A percentile compares a stretch with the other conserved stretches of the same genome.
Conservation (phyloP, 805 yeast species). For the Kluyveromyces aestuarii region DNA sequence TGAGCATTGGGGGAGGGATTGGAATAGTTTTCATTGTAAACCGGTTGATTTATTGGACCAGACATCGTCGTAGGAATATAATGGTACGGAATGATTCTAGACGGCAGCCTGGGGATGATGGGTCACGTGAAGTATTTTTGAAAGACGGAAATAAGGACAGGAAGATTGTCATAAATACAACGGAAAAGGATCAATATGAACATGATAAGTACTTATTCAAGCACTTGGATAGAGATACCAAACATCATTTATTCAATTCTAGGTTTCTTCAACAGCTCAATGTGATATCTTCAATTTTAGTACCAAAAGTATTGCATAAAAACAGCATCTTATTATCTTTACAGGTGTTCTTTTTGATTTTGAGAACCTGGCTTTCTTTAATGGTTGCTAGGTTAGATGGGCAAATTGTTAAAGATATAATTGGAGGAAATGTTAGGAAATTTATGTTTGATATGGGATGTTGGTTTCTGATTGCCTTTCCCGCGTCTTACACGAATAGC, state of each 20-base stretch:
- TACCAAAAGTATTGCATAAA: slow-evolving; percentile 64
- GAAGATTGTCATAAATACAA: slow-evolving; percentile 24
- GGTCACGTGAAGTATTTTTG: slow-evolving; percentile 27
- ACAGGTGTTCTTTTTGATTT: slow-evolving; percentile 64
- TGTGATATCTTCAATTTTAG: slow-evolving; percentile 70
- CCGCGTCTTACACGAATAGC: slow-evolving; percentile 87
- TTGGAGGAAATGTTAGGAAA: slow-evolving; percentile 67
- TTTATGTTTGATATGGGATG: slow-evolving; percentile 69
- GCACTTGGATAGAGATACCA: slow-evolving; percentile 12
- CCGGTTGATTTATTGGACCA: neutral
- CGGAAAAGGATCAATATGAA: slow-evolving; percentile 23
- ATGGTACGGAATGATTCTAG: neutral
- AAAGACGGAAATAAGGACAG: slow-evolving; percentile 10
- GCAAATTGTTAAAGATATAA: slow-evolving; percentile 80
- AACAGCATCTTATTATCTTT: slow-evolving; percentile 56
- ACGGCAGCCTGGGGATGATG: slow-evolving; percentile 15
- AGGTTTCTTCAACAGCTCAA: slow-evolving; percentile 62
- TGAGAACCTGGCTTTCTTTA: slow-evolving; percentile 81
- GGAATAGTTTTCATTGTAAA: neutral
- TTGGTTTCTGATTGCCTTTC: slow-evolving; percentile 87
- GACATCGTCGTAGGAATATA: neutral
- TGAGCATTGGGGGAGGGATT: neutral
- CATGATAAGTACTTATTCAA: slow-evolving; percentile 27
- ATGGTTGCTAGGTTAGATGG: slow-evolving; percentile 87
- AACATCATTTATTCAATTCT: slow-evolving; percentile 38